These are phyloP conservation scores for Populus hybrid DNA, from an alignment of 441 rosid species.

Conservation along the genomic window DNA sequence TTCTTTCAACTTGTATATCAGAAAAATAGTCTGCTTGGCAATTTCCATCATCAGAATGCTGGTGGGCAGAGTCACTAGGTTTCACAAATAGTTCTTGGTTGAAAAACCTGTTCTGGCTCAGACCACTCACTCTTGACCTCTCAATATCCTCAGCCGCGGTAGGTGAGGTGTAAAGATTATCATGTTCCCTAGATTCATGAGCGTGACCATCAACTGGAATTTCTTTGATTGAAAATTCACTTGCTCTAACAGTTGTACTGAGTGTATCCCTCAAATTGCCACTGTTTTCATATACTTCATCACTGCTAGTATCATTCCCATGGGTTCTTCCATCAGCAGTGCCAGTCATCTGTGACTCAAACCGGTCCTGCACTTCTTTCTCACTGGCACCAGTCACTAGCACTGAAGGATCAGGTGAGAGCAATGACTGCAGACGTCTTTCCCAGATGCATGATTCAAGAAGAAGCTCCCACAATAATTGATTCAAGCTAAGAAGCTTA, in stretches of 20 bases:
- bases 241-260: constrained; percentile 25
- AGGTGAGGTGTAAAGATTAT: constrained; percentile 25
- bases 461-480: constrained; percentile 74
- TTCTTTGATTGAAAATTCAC: constrained; percentile 37
- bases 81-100: constrained; percentile 25
- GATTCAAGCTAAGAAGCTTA: constrained; percentile 59
- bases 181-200: constrained; percentile 24
- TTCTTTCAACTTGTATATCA: constrained; percentile 39
- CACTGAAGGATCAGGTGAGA: constrained; percentile 44
- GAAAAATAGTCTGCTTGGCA: constrained; percentile 28
- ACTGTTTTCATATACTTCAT: constrained; percentile 23
- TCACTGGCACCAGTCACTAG: constrained; percentile 31
- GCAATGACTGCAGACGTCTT: constrained; percentile 62
- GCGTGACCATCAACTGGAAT: constrained; percentile 36
- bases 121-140: constrained; percentile 14
- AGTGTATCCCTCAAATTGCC: constrained; percentile 23
- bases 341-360: constrained; percentile 24
- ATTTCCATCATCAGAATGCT: constrained; percentile 20
- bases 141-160: constrained; percentile 28
- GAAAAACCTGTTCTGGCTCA: constrained; percentile 17
- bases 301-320: constrained; percentile 22
- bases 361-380: constrained; percentile 29
- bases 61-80: constrained; percentile 2
- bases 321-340: constrained; percentile 23
- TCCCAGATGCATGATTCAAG: constrained; percentile 82